Base-by-base conservation (phyloP, 305 asterid genomes). In the Fraxinus dipetala region DNA sequence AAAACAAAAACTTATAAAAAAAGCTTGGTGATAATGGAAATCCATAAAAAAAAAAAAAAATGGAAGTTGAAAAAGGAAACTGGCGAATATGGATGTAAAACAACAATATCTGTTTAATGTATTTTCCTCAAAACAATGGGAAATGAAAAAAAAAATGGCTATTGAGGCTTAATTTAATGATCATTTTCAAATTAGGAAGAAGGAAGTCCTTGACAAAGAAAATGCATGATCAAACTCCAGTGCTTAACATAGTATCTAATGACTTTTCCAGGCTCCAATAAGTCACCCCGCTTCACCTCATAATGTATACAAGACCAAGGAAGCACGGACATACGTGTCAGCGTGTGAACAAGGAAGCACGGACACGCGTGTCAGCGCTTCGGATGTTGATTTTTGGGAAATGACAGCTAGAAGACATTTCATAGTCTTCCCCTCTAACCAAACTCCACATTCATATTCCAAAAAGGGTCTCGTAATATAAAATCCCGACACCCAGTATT, bases 371-470 rank as follows among this genome's bases (percentile, higher is more conserved):
- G 5, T 2, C 31, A 24, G 31, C 28, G 67, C 69, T 7, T 20
- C 1, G 1, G 69, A 59, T 5, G 67, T 30, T 26, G 35, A 24
- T 2, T 65, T 65, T 65, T 24, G 5, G 34, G 34, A 65, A 26
- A 65, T 2, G 26, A 70, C 22, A 70, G 40, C 45, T 7, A 70
- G 43, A 70, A 70, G 43, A 70, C 45, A 70, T 31, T 31, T 70
- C 43, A 70, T 0, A 70, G 24, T 32, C 76, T 70, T 70, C 45
- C 75, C 5, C 43, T 70, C 76, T 38, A 80, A 48, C 76, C 70
- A 81, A 81, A 67, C 74, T 61, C 80, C 78, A 79, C 81, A 51
- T 77, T 56, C 76, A 84, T 30, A 75, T 38, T 38, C 73, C 61
- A 80, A n/a, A 51, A 81, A 75, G 80, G 32, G 76, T 79, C 72